Percentiles rank a stretch among this genome's conserved stretches.
These are phyloP conservation scores for Ophiocordyceps camponoti-saundersi DNA, from an alignment of 2,329 filamentous ascomycete species.

Conservation along the genomic window DNA sequence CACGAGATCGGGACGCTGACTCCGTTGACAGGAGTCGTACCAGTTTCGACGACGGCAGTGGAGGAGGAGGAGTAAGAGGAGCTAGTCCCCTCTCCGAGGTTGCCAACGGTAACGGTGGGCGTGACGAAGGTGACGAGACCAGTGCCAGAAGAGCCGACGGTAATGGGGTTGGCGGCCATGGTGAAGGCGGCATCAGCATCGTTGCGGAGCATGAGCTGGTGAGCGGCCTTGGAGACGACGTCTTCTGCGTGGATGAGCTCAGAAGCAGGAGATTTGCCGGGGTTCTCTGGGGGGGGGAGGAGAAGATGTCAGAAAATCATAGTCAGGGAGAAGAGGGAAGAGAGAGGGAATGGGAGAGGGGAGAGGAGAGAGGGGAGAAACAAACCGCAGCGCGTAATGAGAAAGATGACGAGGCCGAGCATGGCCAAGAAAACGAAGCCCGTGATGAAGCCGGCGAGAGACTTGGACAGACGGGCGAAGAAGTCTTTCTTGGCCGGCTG, in stretches of 20 bases:
- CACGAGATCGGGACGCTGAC: conserved; percentile 18
- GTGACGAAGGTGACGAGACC: conserved; percentile 3
- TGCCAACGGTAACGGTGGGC: not conserved
- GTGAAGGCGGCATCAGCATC: conserved; percentile 3
- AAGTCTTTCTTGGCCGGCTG: not conserved
- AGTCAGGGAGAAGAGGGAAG: not conserved
- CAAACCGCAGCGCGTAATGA: not conserved
- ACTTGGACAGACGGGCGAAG: not conserved
- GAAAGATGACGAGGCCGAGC: not conserved
- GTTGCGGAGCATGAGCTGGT: conserved; percentile 7
- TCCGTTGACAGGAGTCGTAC: conserved; percentile 1
- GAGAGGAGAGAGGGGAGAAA: not conserved
- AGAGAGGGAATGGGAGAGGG: not conserved
- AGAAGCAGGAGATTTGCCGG: not conserved
- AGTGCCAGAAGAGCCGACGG: conserved; percentile 3
- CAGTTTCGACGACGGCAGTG: not conserved
- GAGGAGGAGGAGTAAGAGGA: no score
- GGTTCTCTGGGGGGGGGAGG: not conserved
- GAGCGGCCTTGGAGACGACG: conserved; percentile 5
- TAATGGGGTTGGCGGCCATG: conserved; percentile 4
- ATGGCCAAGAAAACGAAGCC: not conserved
- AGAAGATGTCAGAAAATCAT: no score
- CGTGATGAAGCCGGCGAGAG: not conserved
- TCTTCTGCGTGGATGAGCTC: conserved; percentile 7
- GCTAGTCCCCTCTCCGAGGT: not conserved